These are phyloP conservation scores for Neocallimastix lanati DNA, from an alignment of 192 early-diverging fungal species.

Conservation along the genomic window DNA sequence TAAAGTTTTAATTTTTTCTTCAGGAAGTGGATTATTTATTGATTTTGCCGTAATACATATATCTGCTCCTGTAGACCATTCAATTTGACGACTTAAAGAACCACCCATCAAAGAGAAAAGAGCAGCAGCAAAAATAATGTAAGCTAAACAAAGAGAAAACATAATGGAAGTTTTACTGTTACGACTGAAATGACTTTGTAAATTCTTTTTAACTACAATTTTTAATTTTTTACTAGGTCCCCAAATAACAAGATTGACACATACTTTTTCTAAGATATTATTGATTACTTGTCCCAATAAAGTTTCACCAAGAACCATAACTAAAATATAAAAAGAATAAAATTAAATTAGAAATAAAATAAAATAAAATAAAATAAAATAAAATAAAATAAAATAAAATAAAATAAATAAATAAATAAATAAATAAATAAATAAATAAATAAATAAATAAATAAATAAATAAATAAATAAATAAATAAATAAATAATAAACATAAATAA, in stretches of 20 bases:
- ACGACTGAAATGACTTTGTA: conserved; percentile 6
- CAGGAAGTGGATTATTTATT: conserved; percentile 6
- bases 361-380: too few relatives aligned
- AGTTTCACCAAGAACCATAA: conserved; percentile 9
- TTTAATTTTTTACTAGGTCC: not conserved
- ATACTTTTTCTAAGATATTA: conserved; percentile 3
- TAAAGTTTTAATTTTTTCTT: conserved; percentile 1
- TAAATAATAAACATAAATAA: too few relatives aligned
- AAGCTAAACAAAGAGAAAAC: conserved; percentile 13
- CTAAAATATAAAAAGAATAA: not conserved
- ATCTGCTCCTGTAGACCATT: conserved; percentile 12
- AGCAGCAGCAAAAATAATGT: conserved; percentile 13
- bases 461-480: too few relatives aligned
- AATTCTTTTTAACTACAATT: conserved; percentile 10
- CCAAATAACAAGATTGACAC: conserved; percentile 4
- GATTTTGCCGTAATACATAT: conserved; percentile 1
- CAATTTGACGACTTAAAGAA: conserved; percentile 3
- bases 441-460: too few relatives aligned
- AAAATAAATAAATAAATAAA: too few relatives aligned
- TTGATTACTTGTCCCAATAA: conserved; percentile 9
- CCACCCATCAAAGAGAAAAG: conserved; percentile 10
- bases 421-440: too few relatives aligned
- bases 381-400: too few relatives aligned
- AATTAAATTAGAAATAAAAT: not conserved
- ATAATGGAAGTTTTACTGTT: conserved; percentile 12